Percentiles rank a stretch among this genome's conserved stretches.
phyloP scores from a whole-genome alignment of 1,139 yeast genomes.

The Saccharomycopsis hybrid region DNA sequence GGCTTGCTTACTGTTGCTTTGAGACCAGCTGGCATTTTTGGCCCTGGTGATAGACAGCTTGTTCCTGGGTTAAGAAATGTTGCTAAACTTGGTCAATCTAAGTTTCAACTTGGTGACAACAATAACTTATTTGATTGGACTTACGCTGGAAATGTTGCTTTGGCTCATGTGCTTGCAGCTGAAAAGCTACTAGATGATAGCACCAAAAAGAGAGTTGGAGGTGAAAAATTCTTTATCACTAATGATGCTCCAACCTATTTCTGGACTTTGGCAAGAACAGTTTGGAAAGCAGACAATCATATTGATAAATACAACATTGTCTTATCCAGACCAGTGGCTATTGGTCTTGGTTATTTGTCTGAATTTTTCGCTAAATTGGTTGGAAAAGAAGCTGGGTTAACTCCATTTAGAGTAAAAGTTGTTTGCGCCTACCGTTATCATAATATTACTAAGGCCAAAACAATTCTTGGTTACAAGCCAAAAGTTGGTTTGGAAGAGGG shows the following conservation, averaged over 20 bases:
- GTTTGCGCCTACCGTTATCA: slow-evolving; percentile 96
- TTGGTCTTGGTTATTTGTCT: slow-evolving; percentile 72
- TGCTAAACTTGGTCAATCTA: slow-evolving; percentile 78
- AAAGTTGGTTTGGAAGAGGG: slow-evolving; percentile 78
- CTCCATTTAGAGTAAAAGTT: slow-evolving; percentile 89
- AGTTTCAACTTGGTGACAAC: slow-evolving; percentile 91
- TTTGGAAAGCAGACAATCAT: slow-evolving; percentile 95
- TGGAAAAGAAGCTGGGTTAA: slow-evolving; percentile 88
- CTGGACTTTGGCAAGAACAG: slow-evolving; percentile 95
- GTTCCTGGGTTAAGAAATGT: slow-evolving; percentile 89
- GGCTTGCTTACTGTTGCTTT: slow-evolving; percentile 72
- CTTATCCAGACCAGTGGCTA: slow-evolving; percentile 65
- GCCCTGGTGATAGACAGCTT: slow-evolving; percentile 96
- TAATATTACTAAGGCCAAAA: slow-evolving; percentile 82
- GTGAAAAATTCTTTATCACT: slow-evolving; percentile 84
- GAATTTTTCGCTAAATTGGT: slow-evolving; percentile 61
- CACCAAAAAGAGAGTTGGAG: slow-evolving; percentile 50
- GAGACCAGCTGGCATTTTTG: slow-evolving; percentile 97
- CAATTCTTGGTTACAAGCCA: slow-evolving; percentile 72
- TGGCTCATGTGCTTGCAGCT: slow-evolving; percentile 91
- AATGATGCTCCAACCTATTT: slow-evolving; percentile 94
- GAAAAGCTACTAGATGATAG: slow-evolving; percentile 48
- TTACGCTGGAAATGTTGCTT: slow-evolving; percentile 98
- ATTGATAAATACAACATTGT: slow-evolving; percentile 65
- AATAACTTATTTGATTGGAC: slow-evolving; percentile 94